phyloP scores from a whole-genome alignment of 1,139 yeast genomes.

The Geotrichum europaeum region DNA sequence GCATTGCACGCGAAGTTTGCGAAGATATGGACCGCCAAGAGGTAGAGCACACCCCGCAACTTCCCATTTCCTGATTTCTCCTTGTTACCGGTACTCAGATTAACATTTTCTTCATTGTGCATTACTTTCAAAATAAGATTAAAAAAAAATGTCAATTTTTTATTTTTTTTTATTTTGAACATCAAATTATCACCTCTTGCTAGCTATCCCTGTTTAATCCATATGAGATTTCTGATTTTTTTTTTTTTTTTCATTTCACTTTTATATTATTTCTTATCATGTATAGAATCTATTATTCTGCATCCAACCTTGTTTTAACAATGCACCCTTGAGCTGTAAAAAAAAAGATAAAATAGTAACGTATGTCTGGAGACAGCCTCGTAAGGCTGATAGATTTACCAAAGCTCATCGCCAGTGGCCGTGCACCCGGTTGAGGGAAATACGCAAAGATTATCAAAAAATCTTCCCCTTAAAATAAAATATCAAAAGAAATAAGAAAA shows the following conservation, averaged over 20 bases:
- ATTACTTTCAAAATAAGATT: neutral
- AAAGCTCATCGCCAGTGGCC: neutral
- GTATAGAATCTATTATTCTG: too few species aligned
- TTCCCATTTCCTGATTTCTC: neutral
- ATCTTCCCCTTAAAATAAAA: neutral
- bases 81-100: neutral
- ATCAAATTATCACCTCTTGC: neutral
- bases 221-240: too few species aligned
- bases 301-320: neutral
- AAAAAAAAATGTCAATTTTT: too few species aligned
- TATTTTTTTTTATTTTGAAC: too few species aligned
- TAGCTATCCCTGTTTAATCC: too few species aligned
- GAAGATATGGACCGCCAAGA: constrained; percentile 18
- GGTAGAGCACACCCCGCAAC: constrained; percentile 3
- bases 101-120: neutral
- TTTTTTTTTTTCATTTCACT: too few species aligned
- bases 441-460: neutral
- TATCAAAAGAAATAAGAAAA: too few species aligned
- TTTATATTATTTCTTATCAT: too few species aligned
- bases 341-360: neutral
- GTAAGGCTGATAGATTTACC: neutral
- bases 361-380: neutral
- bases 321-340: neutral
- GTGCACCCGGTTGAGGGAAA: neutral
- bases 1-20: constrained; percentile 19